Evolutionary conservation across 2,329 filamentous ascomycete genomes (phyloP).

Genomic region (Canariomyces notabilis): DNA sequence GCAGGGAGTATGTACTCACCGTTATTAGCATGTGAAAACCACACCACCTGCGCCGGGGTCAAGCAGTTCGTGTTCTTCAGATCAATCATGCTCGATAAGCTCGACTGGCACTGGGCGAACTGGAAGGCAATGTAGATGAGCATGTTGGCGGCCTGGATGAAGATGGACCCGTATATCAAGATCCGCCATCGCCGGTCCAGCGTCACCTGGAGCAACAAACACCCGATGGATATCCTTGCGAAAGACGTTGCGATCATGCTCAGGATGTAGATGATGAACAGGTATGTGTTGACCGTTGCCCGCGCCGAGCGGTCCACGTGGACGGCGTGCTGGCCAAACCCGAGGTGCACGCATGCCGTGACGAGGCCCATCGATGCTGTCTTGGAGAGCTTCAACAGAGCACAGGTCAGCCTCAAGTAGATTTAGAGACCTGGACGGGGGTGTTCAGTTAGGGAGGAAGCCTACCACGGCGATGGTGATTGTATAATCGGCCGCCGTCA

Average conservation of each 20-base stretch:
- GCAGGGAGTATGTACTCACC: no score
- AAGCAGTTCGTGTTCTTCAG: neutral
- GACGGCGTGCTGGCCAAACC: slow-evolving; percentile 1
- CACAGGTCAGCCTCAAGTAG: no score
- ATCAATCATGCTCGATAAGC: neutral
- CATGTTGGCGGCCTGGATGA: neutral
- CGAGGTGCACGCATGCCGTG: neutral
- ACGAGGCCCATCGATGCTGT: neutral
- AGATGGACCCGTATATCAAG: slow-evolving; percentile 2
- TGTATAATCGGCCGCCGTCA: neutral
- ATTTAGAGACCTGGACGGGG: no score
- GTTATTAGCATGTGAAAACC: neutral
- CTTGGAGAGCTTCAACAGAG: neutral
- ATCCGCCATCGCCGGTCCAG: slow-evolving; percentile 1
- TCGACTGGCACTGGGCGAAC: slow-evolving; percentile 1
- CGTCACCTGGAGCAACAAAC: slow-evolving; percentile 4
- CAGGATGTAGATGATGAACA: neutral
- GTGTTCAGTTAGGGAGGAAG: no score
- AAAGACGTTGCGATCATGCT: neutral
- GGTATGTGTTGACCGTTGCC: neutral
- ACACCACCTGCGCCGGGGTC: neutral
- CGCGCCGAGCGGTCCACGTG: neutral
- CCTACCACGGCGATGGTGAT: neutral
- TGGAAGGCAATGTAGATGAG: slow-evolving; percentile 1
- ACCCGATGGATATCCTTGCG: slow-evolving; percentile 11